Evolutionary conservation across 1,284 basidiomycete genomes (phyloP).

Genomic region (Trametes hirsuta): DNA sequence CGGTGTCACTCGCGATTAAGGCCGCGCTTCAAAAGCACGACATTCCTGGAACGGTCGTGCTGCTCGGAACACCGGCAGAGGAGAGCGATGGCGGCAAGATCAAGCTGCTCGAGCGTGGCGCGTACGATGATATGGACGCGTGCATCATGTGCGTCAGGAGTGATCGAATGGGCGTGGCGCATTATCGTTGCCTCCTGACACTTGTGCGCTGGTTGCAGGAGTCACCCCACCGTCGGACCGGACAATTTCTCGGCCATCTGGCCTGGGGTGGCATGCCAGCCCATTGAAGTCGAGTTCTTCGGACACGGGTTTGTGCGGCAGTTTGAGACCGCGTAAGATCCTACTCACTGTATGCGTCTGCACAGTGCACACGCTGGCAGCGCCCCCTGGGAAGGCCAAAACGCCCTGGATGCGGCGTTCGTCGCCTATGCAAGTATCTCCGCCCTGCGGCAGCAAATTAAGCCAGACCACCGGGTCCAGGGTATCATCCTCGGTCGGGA

Average conservation of each 20-base stretch:
- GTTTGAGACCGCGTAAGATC: no score
- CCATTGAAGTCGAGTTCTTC: conserved; percentile 64
- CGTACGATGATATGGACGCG: conserved; percentile 76
- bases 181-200: conserved; percentile 3
- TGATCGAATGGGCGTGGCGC: no score
- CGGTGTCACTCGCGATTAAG: conserved; percentile 72
- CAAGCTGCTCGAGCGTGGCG: conserved; percentile 70
- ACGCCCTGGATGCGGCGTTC: conserved; percentile 85
- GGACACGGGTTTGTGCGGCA: conserved; percentile 58
- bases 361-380: conserved; percentile 73
- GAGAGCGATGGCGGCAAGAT: conserved; percentile 83
- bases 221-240: conserved; percentile 62
- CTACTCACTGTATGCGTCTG: background rate
- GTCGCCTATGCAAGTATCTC: conserved; percentile 78
- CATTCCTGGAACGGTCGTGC: conserved; percentile 70
- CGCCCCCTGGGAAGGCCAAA: conserved; percentile 82
- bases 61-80: conserved; percentile 88
- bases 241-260: conserved; percentile 51
- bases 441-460: conserved; percentile 67
- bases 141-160: conserved; percentile 65
- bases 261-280: conserved; percentile 60
- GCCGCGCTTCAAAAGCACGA: conserved; percentile 66
- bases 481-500: conserved; percentile 66
- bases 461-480: conserved; percentile 63
- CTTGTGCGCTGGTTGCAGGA: conserved; percentile 45